Evolutionary conservation across 495 filamentous ascomycete species (phyloP).

Genomic region (Hypoxylon rickii): DNA sequence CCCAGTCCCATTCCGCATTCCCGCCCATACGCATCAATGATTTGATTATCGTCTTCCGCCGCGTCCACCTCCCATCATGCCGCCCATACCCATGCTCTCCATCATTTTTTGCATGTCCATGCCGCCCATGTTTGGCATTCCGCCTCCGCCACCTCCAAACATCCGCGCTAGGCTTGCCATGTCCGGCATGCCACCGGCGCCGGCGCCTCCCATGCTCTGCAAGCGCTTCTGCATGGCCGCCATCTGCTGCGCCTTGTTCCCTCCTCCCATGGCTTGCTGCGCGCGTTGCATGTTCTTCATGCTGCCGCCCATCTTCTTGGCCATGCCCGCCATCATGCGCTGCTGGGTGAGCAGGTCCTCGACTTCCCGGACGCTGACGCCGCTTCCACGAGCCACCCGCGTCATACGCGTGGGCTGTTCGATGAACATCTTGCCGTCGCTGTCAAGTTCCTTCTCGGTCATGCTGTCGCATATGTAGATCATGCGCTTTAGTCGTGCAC

Average conservation of each 20-base stretch:
- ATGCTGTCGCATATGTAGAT: slow-evolving; percentile 98
- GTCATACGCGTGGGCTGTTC: slow-evolving; percentile 95
- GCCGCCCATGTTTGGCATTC: slow-evolving; percentile 64
- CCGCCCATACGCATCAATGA: too few species aligned
- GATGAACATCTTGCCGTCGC: slow-evolving; percentile 91
- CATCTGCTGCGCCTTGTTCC: slow-evolving; percentile 88
- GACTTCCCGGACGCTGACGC: slow-evolving; percentile 90
- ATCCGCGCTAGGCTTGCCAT: slow-evolving; percentile 88
- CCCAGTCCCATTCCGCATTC: slow-evolving; percentile 2
- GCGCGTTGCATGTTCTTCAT: slow-evolving; percentile 96
- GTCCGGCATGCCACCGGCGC: slow-evolving; percentile 68
- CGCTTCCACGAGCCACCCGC: slow-evolving; percentile 83
- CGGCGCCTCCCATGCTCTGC: slow-evolving; percentile 85
- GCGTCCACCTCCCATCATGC: slow-evolving; percentile 47
- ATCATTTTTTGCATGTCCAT: slow-evolving; percentile 87
- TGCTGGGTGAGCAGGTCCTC: slow-evolving; percentile 98
- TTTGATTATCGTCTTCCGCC: slow-evolving; percentile 38
- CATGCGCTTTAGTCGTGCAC: slow-evolving; percentile 92
- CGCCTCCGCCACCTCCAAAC: slow-evolving; percentile 63
- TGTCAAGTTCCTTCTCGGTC: slow-evolving; percentile 92
- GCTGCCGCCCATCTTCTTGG: slow-evolving; percentile 95
- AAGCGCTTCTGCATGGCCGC: slow-evolving; percentile 97
- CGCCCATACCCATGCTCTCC: slow-evolving; percentile 79
- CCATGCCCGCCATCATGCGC: slow-evolving; percentile 98
- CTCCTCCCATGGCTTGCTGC: slow-evolving; percentile 85